phyloP scores from a whole-genome alignment of 2,329 filamentous ascomycete species.

The Epichloe festucae region DNA sequence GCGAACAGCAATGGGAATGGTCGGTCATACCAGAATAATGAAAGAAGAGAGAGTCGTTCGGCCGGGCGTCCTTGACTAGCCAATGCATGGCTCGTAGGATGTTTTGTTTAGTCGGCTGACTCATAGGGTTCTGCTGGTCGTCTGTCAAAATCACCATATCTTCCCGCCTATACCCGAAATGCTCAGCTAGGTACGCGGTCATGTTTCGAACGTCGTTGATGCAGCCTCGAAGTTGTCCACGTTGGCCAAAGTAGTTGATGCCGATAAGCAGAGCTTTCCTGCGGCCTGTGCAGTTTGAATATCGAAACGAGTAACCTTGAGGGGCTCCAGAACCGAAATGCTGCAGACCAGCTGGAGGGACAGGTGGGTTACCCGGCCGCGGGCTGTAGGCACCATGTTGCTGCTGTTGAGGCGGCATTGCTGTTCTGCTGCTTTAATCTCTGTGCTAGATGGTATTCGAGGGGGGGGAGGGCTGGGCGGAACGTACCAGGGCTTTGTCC shows the following conservation, averaged over 20 bases:
- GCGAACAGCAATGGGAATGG: not conserved
- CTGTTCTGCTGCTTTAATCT: not conserved
- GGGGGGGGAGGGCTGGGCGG: no score
- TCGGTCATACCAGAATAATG: conserved; percentile 66
- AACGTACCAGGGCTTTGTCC: conserved; percentile 23
- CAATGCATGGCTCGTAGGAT: conserved; percentile 95
- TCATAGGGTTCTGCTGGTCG: conserved; percentile 95
- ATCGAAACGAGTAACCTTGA: conserved; percentile 70
- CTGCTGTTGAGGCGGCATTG: conserved; percentile 5
- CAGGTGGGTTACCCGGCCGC: conserved; percentile 34
- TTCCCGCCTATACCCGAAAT: conserved; percentile 85
- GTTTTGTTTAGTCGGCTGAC: conserved; percentile 90
- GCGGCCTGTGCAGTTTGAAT: conserved; percentile 79
- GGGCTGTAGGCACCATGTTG: conserved; percentile 7
- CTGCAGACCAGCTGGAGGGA: conserved; percentile 55
- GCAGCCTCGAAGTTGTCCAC: conserved; percentile 79
- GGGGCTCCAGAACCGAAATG: conserved; percentile 72
- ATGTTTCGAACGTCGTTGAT: conserved; percentile 98
- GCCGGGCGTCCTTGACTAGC: conserved; percentile 84
- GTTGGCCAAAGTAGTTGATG: conserved; percentile 93
- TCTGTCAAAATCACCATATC: conserved; percentile 97
- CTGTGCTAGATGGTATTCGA: not conserved
- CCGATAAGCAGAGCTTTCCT: conserved; percentile 85
- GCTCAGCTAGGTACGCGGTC: conserved; percentile 77
- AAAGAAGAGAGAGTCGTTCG: conserved; percentile 93